Percentiles rank a stretch among this genome's conserved stretches.
Conservation (phyloP, 192 early-diverging fungal genomes). For the Gamsiella multidivaricata region DNA sequence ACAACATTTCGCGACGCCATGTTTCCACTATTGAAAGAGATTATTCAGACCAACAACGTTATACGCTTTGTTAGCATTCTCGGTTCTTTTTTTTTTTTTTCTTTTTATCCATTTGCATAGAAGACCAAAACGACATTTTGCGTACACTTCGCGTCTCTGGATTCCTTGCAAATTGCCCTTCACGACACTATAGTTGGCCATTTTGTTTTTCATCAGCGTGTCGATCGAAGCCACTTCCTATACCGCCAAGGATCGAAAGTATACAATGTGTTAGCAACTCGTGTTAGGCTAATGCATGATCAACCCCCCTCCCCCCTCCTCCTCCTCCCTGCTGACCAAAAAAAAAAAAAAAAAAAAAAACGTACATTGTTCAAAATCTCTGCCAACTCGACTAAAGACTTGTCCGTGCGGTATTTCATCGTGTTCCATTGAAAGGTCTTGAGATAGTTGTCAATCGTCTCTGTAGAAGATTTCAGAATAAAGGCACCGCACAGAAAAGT, state of each 20-base stretch:
- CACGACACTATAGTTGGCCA: constrained; percentile 85
- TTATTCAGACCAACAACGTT: no score
- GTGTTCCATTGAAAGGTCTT: constrained; percentile 94
- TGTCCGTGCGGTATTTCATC: constrained; percentile 96
- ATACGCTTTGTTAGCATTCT: no score
- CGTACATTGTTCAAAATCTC: constrained; percentile 80
- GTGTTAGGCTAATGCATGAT: no score
- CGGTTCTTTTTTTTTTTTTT: no score
- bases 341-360: no score
- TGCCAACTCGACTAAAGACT: constrained; percentile 86
- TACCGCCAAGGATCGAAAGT: no score
- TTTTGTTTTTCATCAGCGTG: constrained; percentile 88
- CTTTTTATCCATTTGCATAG: no score
- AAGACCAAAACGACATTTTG: no score
- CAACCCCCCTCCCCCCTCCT: no score
- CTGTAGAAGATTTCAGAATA: constrained; percentile 57
- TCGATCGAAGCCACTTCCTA: constrained; percentile 93
- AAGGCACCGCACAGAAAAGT: constrained; percentile 12
- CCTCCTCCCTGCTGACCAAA: no score
- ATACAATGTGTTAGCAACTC: no score
- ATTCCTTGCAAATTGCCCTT: constrained; percentile 85
- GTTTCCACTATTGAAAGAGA: constrained; percentile 85
- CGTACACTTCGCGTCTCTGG: constrained; percentile 85
- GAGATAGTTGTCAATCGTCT: constrained; percentile 89
- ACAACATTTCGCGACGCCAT: constrained; percentile 88